Base-by-base conservation (phyloP, 306 rosid species). In the Cicer pinnatifidum region DNA sequence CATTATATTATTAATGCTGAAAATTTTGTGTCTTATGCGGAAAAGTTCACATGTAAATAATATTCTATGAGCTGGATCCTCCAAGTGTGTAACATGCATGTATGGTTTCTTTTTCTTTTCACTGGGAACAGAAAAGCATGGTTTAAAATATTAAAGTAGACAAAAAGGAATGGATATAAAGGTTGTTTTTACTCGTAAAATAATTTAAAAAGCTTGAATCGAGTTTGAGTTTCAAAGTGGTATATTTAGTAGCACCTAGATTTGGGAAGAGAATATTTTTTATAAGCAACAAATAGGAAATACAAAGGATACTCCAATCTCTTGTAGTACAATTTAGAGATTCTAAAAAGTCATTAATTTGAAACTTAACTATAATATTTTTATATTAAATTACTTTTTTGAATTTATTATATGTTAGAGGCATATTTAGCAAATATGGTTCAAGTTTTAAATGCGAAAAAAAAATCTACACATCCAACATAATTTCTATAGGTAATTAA, bases 11-110 rank as follows among this genome's bases (percentile, higher is more conserved):
- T 23, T 23, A 23, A 23, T 23, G 33, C 33, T 23, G 33, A 23
- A 23, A 23, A 23, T 23, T 23, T 23, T 23, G 75, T 71, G 79
- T 80, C 82, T 80, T 78, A 60, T 72, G 41, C 66, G 62, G 66
- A 72, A 71, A 83, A 68, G 73, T 20, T 80, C 80, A 52, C 82
- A 46, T 67, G 75, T 46, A 80, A 66, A 68, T 72, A 76, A 77
- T 54, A 61, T 16, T 40, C 17, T 16, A 76, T 82, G 67, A 77
- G 86, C 85, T 85, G 85, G 85, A 74, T 81, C 47, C 81, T 65
- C 64, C 41, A 10, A 12, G 19, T 48, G 12, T 67, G 75, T 54
- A 61, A 72, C 82, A 77, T 70, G 77, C 76, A 64, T 7, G 54
- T 70, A 59, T 1, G 2, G 65, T 59, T 33, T 59, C 11, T 6